These are phyloP conservation scores for Monosporascus sp. DNA, from an alignment of 2,329 filamentous ascomycete species.

Conservation along the genomic window DNA sequence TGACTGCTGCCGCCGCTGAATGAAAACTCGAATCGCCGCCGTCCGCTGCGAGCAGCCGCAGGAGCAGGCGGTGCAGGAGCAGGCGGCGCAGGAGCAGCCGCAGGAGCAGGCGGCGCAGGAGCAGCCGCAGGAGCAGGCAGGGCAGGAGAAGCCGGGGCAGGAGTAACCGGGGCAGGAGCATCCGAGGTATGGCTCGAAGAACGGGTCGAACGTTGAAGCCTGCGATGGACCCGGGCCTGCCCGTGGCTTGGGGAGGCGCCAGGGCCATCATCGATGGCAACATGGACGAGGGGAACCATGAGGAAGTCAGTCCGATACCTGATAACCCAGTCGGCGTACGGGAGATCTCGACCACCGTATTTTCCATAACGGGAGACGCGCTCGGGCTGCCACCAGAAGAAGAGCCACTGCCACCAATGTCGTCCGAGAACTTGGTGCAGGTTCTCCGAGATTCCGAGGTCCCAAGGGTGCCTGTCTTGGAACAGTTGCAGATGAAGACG, in stretches of 20 bases:
- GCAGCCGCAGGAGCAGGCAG: neutral
- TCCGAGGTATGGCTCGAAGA: conserved; percentile 4
- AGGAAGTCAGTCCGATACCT: conserved; percentile 3
- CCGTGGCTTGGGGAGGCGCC: conserved; percentile 6
- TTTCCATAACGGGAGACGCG: conserved; percentile 12
- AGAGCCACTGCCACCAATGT: conserved; percentile 9
- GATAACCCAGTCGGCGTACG: conserved; percentile 6
- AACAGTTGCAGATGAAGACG: no score
- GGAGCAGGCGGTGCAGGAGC: neutral
- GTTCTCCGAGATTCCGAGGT: no score
- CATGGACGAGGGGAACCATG: neutral
- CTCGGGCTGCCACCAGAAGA: conserved; percentile 11
- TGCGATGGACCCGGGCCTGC: conserved; percentile 1
- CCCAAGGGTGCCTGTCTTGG: no score
- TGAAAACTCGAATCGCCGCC: conserved; percentile 2
- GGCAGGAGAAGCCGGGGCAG: no score
- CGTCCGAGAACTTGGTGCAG: no score
- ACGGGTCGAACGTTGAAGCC: neutral
- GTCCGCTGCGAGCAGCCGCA: neutral
- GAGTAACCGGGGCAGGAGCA: no score
- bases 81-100: no score
- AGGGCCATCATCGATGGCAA: conserved; percentile 2
- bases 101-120: no score
- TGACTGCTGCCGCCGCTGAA: conserved; percentile 1
- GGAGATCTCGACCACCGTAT: conserved; percentile 10